Percentiles rank a stretch among this genome's conserved stretches.
Evolutionary conservation across 2,329 filamentous ascomycete species (phyloP).

Genomic region (Dryadomyces quercivorus): DNA sequence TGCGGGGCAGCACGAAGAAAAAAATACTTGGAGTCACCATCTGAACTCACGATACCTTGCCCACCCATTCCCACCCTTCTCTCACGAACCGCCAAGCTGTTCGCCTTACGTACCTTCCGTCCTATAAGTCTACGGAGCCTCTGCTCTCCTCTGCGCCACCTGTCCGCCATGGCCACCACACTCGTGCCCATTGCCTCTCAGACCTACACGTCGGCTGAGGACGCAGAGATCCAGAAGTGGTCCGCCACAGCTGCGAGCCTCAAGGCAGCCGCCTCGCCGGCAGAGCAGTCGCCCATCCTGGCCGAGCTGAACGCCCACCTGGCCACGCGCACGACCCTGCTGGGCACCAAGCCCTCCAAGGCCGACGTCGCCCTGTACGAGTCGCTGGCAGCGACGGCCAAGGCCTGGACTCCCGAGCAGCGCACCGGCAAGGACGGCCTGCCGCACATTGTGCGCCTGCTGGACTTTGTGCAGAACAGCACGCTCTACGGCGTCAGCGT

Average conservation of each 20-base stretch:
- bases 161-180: neutral
- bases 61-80: neutral
- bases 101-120: constrained; percentile 26
- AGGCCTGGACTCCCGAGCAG: constrained; percentile 72
- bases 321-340: constrained; percentile 74
- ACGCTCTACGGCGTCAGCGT: constrained; percentile 60
- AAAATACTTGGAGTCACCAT: neutral
- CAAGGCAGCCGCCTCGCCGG: constrained; percentile 30
- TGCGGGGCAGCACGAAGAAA: constrained; percentile 1
- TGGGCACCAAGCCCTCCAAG: constrained; percentile 79
- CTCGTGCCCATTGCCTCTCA: constrained; percentile 30
- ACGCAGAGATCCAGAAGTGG: constrained; percentile 84
- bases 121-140: constrained; percentile 24
- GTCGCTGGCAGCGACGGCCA: constrained; percentile 62
- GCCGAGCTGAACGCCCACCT: constrained; percentile 77
- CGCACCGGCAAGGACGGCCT: constrained; percentile 79
- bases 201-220: constrained; percentile 66
- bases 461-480: constrained; percentile 93
- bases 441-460: constrained; percentile 79
- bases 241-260: constrained; percentile 64
- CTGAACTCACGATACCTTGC: neutral
- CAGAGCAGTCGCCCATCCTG: constrained; percentile 56
- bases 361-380: constrained; percentile 79
- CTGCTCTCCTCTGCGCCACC: constrained; percentile 13
- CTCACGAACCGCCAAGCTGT: constrained; percentile 24